These are phyloP conservation scores for Candida arabinofermentans DNA, from an alignment of 805 yeast species.

Conservation along the genomic window DNA sequence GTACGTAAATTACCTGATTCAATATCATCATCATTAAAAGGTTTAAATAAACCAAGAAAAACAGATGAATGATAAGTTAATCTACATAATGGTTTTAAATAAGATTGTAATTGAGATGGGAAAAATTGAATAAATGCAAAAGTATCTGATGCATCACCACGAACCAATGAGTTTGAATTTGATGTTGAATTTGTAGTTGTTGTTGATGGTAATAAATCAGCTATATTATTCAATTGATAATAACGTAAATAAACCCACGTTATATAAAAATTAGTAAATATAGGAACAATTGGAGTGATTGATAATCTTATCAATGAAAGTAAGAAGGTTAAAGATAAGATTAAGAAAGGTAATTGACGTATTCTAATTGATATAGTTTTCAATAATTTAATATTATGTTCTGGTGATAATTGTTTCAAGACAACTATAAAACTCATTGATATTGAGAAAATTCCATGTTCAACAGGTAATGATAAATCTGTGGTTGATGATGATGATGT, in stretches of 20 bases:
- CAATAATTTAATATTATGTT: constrained; percentile 47
- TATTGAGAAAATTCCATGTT: constrained; percentile 47
- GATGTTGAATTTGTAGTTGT: constrained; percentile 9
- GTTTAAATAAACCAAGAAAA: constrained; percentile 46
- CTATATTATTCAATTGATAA: constrained; percentile 47
- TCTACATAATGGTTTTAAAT: constrained; percentile 49
- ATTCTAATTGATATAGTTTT: constrained; percentile 42
- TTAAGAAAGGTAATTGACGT: constrained; percentile 57
- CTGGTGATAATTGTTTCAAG: constrained; percentile 55
- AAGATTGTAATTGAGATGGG: constrained; percentile 58
- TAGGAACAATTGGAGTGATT: constrained; percentile 53
- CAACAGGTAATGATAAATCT: too few relatives aligned
- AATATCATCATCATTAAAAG: constrained; percentile 64
- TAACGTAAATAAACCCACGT: constrained; percentile 80
- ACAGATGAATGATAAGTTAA: constrained; percentile 35
- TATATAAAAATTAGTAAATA: constrained; percentile 54
- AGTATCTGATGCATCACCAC: constrained; percentile 89
- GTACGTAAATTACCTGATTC: constrained; percentile 74
- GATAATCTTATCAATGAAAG: constrained; percentile 26
- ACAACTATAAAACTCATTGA: constrained; percentile 54
- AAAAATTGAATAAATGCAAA: constrained; percentile 81
- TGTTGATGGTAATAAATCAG: constrained; percentile 24
- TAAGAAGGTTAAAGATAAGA: constrained; percentile 27
- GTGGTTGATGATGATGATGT: too few relatives aligned
- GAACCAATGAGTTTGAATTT: constrained; percentile 30